Evolutionary conservation across 768 basidiomycete genomes (phyloP).

Genomic region (Tricholoma sp.): DNA sequence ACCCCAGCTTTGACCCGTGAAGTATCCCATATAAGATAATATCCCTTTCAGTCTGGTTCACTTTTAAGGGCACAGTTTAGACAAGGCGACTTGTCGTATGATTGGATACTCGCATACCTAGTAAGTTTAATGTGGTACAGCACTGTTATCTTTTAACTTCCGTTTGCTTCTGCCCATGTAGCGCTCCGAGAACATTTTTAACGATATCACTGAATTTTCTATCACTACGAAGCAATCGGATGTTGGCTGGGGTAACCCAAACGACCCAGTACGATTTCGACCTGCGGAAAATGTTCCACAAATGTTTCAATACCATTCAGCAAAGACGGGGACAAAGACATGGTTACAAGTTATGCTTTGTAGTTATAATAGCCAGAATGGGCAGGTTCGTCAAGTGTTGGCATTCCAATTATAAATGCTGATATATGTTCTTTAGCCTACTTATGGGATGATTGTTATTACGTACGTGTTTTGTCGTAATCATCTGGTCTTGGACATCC

Average conservation of each 20-base stretch:
- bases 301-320: neutral
- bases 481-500: neutral
- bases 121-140: neutral
- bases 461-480: neutral
- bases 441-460: neutral
- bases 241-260: neutral
- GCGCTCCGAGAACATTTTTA: neutral
- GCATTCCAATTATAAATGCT: neutral
- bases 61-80: neutral
- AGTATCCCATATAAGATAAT: no score
- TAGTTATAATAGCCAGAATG: neutral
- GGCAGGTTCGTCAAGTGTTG: neutral
- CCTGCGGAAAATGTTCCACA: neutral
- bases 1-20: neutral
- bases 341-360: neutral
- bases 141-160: neutral
- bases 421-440: neutral
- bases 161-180: neutral
- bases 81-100: neutral
- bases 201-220: neutral
- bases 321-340: neutral
- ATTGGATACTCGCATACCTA: slow-evolving; percentile 1
- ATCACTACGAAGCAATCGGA: neutral
- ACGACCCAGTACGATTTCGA: neutral
- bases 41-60: neutral